These are phyloP conservation scores for Emmonsiellopsis sp. DNA, from an alignment of 2,329 filamentous ascomycete genomes.

Conservation along the genomic window DNA sequence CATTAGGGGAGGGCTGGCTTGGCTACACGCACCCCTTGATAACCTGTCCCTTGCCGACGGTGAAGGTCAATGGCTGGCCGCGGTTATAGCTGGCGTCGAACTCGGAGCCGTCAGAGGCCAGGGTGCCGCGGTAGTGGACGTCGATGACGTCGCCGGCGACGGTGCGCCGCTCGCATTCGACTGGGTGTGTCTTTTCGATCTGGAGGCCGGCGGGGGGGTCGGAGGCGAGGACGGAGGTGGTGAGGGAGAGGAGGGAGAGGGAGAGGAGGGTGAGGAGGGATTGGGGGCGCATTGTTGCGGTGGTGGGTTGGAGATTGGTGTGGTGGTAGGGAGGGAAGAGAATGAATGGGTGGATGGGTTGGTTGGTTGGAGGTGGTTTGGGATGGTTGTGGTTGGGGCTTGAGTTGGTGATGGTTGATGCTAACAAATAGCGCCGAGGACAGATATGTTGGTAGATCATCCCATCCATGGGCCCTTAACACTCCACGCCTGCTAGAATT, in stretches of 20 bases:
- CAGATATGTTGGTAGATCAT: too few relatives aligned
- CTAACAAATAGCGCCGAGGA: too few relatives aligned
- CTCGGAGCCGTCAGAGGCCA: constrained; percentile 61
- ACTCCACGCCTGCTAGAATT: too few relatives aligned
- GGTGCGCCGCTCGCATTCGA: constrained; percentile 69
- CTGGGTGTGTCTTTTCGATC: constrained; percentile 65
- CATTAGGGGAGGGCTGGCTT: background rate
- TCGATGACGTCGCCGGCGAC: constrained; percentile 67
- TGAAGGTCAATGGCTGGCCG: constrained; percentile 66
- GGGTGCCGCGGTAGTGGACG: constrained; percentile 82
- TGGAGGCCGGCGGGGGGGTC: constrained; percentile 50
- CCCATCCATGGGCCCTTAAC: too few relatives aligned
- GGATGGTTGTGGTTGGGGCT: too few relatives aligned
- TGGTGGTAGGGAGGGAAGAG: too few relatives aligned
- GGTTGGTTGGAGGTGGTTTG: too few relatives aligned
- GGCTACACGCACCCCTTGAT: constrained; percentile 67
- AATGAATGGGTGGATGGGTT: too few relatives aligned
- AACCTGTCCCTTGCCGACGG: constrained; percentile 69
- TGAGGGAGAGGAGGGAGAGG: constrained; percentile 29
- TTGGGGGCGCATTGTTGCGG: constrained; percentile 1
- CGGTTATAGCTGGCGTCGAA: constrained; percentile 83
- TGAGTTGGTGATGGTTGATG: too few relatives aligned
- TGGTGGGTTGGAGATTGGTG: too few relatives aligned
- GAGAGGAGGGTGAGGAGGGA: constrained; percentile 3
- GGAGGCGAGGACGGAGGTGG: constrained; percentile 35